A percentile compares a stretch with the other conserved stretches of the same genome.
Evolutionary conservation across 129 eudicot species (phyloP).

Genomic region (Helianthus annuus): HanXRQr2.0-SUNRISE NC_035436.2:151878711-151879210

Average conservation of each 20-base stretch:
- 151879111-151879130: slow-evolving; percentile 35
- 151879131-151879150: not conserved
- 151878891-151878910: slow-evolving; percentile 37
- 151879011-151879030: slow-evolving; percentile 62
- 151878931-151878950: slow-evolving; percentile 62
- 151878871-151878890: slow-evolving; percentile 28
- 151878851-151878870: slow-evolving; percentile 44
- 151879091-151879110: slow-evolving; percentile 69
- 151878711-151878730: slow-evolving; percentile 52
- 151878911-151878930: slow-evolving; percentile 62
- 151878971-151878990: slow-evolving; percentile 51
- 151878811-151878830: slow-evolving; percentile 56
- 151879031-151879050: slow-evolving; percentile 50
- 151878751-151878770: slow-evolving; percentile 36
- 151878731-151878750: slow-evolving; percentile 63
- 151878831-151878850: slow-evolving; percentile 59
- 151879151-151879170: not conserved
- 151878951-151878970: slow-evolving; percentile 52
- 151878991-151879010: slow-evolving; percentile 62
- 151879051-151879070: slow-evolving; percentile 47
- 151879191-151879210: slow-evolving; percentile 61
- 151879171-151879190: not conserved
- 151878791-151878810: slow-evolving; percentile 35
- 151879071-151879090: slow-evolving; percentile 63
- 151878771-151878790: slow-evolving; percentile 47